A percentile compares a stretch with the other conserved stretches of the same genome.
Evolutionary conservation across 306 rosid species (phyloP).

Genomic region (Cucurbita pepo): DNA sequence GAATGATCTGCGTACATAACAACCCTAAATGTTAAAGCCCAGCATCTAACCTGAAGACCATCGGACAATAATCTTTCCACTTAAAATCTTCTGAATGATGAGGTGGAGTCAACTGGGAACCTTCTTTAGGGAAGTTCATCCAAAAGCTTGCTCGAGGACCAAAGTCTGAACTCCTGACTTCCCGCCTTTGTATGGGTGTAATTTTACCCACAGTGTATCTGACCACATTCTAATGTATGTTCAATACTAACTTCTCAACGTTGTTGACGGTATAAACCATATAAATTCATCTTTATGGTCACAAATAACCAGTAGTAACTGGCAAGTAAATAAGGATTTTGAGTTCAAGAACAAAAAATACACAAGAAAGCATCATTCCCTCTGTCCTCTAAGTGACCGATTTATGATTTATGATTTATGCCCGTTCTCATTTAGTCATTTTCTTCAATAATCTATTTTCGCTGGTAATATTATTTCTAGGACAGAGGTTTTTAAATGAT

Average conservation of each 20-base stretch:
- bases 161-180: slow-evolving; percentile 80
- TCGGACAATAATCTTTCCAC: slow-evolving; percentile 98
- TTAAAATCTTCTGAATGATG: slow-evolving; percentile 94
- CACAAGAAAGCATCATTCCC: background rate
- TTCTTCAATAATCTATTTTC: background rate
- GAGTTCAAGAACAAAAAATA: background rate
- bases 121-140: slow-evolving; percentile 96
- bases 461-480: background rate
- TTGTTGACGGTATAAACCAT: background rate
- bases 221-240: slow-evolving; percentile 29
- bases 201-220: slow-evolving; percentile 98
- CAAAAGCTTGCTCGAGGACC: slow-evolving; percentile 98
- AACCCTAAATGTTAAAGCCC: background rate
- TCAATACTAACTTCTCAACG: slow-evolving; percentile 15
- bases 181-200: slow-evolving; percentile 90
- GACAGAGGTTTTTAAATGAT: background rate
- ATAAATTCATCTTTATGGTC: background rate
- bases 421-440: background rate
- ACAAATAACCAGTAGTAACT: background rate
- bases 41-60: slow-evolving; percentile 83
- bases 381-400: background rate
- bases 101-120: slow-evolving; percentile 89
- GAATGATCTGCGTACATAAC: background rate
- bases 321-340: background rate
- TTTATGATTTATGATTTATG: background rate